Base-by-base conservation (phyloP, 129 eudicot genomes). In the Artemisia argyi region DNA sequence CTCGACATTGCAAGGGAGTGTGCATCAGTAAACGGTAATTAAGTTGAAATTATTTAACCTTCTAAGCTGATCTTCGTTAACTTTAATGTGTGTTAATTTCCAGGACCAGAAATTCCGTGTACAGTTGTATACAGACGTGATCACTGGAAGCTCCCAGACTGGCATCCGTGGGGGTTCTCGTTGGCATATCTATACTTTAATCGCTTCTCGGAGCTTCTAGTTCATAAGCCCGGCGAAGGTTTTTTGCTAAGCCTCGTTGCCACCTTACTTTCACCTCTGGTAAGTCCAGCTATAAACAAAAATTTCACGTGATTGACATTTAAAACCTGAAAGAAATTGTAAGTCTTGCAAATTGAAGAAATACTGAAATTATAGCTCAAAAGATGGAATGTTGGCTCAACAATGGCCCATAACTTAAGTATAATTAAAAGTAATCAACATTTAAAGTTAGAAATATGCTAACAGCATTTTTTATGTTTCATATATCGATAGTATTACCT, bases 191-290 rank as follows among this genome's bases (percentile, higher is more conserved):
- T 85, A 0, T 85, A 74, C 73, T 39, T 57, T 0, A 89, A 82
- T 61, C 91, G 92, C 5, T 84, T 89, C 79, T 77, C 89, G 0
- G 83, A 79, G 66, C 85, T 86, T 65, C 24, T 82, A 52, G 70
- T 89, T 58, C 96, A 89, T 58, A 89, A 89, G 69, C 96, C 96
- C 1, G 87, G 83, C 4, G 87, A 89, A 82, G 81, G 85, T 60
- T 50, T 79, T 68, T 66, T 89, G 7, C 78, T 79, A 2, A 47
- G 82, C 53, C 68, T 89, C 30, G 14, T 84, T 5, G 96, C 92
- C 20, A 76, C 85, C 12, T 18, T 84, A 5, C 87, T 89, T 56
- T 82, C 91, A 47, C 96, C 96, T 19, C 47, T 85, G 75, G 96
- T 85, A 81, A 72, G 51, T 28, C 72, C 30, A 59, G 32, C 22